phyloP scores from a whole-genome alignment of 2,329 filamentous ascomycete genomes.

The Didymella arachidicola region DNA sequence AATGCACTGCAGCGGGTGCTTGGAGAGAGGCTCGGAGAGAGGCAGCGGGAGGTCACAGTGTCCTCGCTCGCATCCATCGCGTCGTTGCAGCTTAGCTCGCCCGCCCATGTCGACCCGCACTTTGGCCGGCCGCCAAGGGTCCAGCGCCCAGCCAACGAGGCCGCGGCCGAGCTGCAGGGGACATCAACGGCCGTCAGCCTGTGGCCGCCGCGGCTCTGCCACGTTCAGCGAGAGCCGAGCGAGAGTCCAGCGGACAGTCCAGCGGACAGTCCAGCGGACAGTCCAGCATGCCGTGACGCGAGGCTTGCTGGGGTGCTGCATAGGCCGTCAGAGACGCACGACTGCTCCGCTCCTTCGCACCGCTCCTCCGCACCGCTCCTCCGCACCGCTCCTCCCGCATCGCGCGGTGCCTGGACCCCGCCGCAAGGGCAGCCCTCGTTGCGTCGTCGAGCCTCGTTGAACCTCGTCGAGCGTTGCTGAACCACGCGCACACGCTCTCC shows the following conservation, averaged over 20 bases:
- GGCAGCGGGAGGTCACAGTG: slow-evolving; percentile 8
- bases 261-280: slow-evolving; percentile 5
- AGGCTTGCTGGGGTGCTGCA: not conserved
- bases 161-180: slow-evolving; percentile 7
- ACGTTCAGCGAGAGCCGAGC: too few relatives aligned
- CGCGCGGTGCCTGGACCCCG: not conserved
- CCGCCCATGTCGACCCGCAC: slow-evolving; percentile 5
- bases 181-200: not conserved
- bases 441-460: not conserved
- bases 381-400: not conserved
- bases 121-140: slow-evolving; percentile 15
- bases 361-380: not conserved
- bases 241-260: too few relatives aligned
- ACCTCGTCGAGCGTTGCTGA: not conserved
- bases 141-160: slow-evolving; percentile 31
- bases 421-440: slow-evolving; percentile 9
- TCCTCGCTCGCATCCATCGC: slow-evolving; percentile 7
- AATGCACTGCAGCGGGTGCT: too few relatives aligned
- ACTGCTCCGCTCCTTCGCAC: not conserved
- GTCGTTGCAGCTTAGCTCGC: not conserved
- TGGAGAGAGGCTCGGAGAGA: too few relatives aligned
- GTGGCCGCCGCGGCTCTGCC: slow-evolving; percentile 1
- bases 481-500: not conserved
- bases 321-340: not conserved
- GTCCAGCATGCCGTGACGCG: not conserved